Conservation (phyloP, 306 rosid genomes). For the Albizia julibrissin region DNA sequence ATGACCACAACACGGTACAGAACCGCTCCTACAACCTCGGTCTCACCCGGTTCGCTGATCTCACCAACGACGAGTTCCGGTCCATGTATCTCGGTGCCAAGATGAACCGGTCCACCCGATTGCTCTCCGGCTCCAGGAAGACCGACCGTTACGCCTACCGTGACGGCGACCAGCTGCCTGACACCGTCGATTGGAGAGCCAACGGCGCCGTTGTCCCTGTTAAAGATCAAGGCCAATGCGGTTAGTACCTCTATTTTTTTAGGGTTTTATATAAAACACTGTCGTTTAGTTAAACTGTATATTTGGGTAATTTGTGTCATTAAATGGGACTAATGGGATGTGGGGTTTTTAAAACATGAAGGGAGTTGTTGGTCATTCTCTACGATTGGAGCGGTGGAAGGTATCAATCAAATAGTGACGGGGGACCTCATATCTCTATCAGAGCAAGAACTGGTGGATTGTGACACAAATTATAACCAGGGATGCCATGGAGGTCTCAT, state of each 20-base stretch:
- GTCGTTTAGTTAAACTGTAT: neutral
- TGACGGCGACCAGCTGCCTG: conserved; percentile 62
- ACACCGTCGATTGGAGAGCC: conserved; percentile 71
- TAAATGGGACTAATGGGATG: neutral
- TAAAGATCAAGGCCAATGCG: conserved; percentile 96
- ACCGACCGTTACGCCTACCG: conserved; percentile 51
- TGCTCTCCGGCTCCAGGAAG: conserved; percentile 28
- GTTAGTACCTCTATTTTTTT: conserved; percentile 31
- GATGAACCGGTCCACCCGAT: conserved; percentile 3
- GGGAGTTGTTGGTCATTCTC: conserved; percentile 99
- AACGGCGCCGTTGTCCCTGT: conserved; percentile 72
- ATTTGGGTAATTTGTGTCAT: neutral
- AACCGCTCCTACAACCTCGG: conserved; percentile 53
- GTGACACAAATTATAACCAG: conserved; percentile 68
- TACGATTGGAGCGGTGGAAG: conserved; percentile 79
- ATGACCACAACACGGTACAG: conserved; percentile 47
- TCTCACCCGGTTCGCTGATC: conserved; percentile 73
- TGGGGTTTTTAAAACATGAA: conserved; percentile 31
- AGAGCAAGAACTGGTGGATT: conserved; percentile 91
- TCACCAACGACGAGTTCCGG: conserved; percentile 73
- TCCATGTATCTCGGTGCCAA: conserved; percentile 48
- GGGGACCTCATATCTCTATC: conserved; percentile 66
- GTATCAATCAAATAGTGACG: conserved; percentile 72
- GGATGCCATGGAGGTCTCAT: conserved; percentile 98
- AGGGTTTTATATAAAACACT: neutral